These are phyloP conservation scores for Phlebiopsis gigantea DNA, from an alignment of 768 basidiomycete genomes.

Conservation along the genomic window DNA sequence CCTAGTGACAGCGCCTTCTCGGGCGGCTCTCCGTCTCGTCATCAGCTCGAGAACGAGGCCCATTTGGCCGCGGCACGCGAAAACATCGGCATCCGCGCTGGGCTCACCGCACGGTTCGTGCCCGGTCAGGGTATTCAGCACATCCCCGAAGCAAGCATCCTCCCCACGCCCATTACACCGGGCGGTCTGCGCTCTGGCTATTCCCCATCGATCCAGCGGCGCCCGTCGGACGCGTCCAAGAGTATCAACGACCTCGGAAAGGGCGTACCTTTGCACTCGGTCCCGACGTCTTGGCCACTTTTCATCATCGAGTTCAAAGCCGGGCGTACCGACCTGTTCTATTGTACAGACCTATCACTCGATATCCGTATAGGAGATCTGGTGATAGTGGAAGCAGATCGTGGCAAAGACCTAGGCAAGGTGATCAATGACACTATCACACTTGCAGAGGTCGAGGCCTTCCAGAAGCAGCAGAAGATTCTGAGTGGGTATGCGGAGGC, in stretches of 20 bases:
- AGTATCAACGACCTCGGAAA: slow-evolving; percentile 65
- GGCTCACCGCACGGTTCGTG: slow-evolving; percentile 55
- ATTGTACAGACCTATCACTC: slow-evolving; percentile 64
- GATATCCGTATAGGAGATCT: slow-evolving; percentile 80
- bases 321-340: slow-evolving; percentile 92
- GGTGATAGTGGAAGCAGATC: slow-evolving; percentile 95
- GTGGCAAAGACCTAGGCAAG: slow-evolving; percentile 90
- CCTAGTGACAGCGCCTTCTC: slow-evolving; percentile 60
- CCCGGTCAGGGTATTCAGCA: slow-evolving; percentile 65
- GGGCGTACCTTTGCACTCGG: slow-evolving; percentile 80
- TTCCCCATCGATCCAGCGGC: slow-evolving; percentile 27
- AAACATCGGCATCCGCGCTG: slow-evolving; percentile 21
- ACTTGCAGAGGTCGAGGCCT: slow-evolving; percentile 83
- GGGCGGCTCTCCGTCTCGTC: slow-evolving; percentile 41
- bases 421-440: slow-evolving; percentile 91
- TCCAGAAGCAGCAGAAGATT: slow-evolving; percentile 71
- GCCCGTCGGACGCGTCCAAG: slow-evolving; percentile 34
- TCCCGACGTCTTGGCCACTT: slow-evolving; percentile 82
- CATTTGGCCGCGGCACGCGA: slow-evolving; percentile 22
- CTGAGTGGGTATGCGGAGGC: slow-evolving; percentile 30
- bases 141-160: slow-evolving; percentile 32
- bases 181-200: slow-evolving; percentile 19
- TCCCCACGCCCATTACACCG: slow-evolving; percentile 59
- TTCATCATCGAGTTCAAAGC: slow-evolving; percentile 99
- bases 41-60: slow-evolving; percentile 41